These are phyloP conservation scores for Acmispon strigosus DNA, from an alignment of 306 rosid species.

Conservation along the genomic window DNA sequence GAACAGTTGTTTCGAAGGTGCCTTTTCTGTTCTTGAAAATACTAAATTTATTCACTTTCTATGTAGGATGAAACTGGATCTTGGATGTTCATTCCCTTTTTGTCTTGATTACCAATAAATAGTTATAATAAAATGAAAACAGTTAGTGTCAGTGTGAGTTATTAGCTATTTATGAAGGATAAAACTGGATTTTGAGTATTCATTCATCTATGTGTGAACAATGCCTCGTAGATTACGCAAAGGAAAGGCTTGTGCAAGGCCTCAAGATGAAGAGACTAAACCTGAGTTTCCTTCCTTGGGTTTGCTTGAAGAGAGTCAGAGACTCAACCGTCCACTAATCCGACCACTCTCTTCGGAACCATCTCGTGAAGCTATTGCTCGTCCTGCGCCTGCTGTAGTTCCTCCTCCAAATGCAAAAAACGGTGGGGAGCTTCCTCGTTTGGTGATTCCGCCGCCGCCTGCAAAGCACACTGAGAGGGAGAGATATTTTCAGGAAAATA, in stretches of 20 bases:
- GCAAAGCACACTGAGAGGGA: slow-evolving; percentile 81
- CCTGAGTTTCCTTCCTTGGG: slow-evolving; percentile 45
- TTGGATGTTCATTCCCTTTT: too few relatives aligned
- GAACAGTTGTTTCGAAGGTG: slow-evolving; percentile 83
- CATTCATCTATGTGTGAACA: not conserved
- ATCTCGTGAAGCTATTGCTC: slow-evolving; percentile 25
- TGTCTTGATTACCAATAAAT: too few relatives aligned
- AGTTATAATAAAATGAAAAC: too few relatives aligned
- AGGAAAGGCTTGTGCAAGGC: slow-evolving; percentile 83
- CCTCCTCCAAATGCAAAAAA: slow-evolving; percentile 28
- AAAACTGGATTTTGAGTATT: slow-evolving; percentile 7
- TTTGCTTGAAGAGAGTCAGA: slow-evolving; percentile 62
- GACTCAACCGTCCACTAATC: slow-evolving; percentile 73
- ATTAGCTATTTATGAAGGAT: not conserved
- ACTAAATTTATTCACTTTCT: not conserved
- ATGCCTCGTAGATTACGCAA: slow-evolving; percentile 61
- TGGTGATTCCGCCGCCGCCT: slow-evolving; percentile 87
- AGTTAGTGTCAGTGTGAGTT: not conserved
- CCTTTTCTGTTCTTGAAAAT: not conserved
- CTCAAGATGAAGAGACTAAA: slow-evolving; percentile 57
- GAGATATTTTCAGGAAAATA: slow-evolving; percentile 72
- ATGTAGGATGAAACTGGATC: not conserved
- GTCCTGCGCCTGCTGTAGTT: slow-evolving; percentile 25
- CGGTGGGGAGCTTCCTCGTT: slow-evolving; percentile 16
- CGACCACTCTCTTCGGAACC: slow-evolving; percentile 53